Percentiles rank a stretch among this genome's conserved stretches.
phyloP scores from a whole-genome alignment of 2,329 filamentous ascomycete species.

The Monosporascus cannonballus region DNA sequence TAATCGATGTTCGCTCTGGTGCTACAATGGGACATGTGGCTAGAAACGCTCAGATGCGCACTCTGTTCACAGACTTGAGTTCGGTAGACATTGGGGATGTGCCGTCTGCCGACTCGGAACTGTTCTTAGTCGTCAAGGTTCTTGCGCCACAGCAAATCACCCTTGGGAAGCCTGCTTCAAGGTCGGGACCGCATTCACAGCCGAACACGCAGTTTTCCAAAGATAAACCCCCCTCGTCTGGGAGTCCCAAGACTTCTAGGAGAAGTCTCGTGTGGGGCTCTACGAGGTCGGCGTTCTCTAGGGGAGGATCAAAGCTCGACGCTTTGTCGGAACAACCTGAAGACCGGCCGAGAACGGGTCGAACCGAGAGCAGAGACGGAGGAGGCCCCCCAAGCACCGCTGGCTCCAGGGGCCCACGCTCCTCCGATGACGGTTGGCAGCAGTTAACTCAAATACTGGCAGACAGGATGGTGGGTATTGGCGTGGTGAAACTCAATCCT shows the following conservation, averaged over 20 bases:
- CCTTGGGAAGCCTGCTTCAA: slow-evolving; percentile 41
- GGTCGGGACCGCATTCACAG: slow-evolving; percentile 42
- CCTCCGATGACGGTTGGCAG: slow-evolving; percentile 28
- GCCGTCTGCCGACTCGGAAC: slow-evolving; percentile 58
- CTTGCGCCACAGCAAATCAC: slow-evolving; percentile 51
- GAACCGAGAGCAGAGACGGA: slow-evolving; percentile 39
- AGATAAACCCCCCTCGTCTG: slow-evolving; percentile 45
- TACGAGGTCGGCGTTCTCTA: slow-evolving; percentile 48
- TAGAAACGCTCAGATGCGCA: slow-evolving; percentile 66
- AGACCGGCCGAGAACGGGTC: slow-evolving; percentile 27
- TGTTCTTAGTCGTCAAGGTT: slow-evolving; percentile 81
- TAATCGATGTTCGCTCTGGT: slow-evolving; percentile 68
- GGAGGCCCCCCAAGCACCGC: slow-evolving; percentile 47
- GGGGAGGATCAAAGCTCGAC: slow-evolving; percentile 48
- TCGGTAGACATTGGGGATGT: slow-evolving; percentile 64
- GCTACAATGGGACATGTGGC: slow-evolving; percentile 62
- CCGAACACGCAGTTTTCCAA: slow-evolving; percentile 31
- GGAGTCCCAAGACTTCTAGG: slow-evolving; percentile 48
- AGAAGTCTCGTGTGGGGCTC: slow-evolving; percentile 65
- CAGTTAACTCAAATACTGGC: slow-evolving; percentile 39
- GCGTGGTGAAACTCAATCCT: slow-evolving; percentile 68
- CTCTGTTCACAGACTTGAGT: slow-evolving; percentile 81
- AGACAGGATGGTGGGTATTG: slow-evolving; percentile 68
- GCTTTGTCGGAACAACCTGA: slow-evolving; percentile 49
- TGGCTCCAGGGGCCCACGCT: slow-evolving; percentile 39